A percentile compares a stretch with the other conserved stretches of the same genome.
Conservation (phyloP, 257 asterid species). For the Fraxinus quadrangulata region DNA sequence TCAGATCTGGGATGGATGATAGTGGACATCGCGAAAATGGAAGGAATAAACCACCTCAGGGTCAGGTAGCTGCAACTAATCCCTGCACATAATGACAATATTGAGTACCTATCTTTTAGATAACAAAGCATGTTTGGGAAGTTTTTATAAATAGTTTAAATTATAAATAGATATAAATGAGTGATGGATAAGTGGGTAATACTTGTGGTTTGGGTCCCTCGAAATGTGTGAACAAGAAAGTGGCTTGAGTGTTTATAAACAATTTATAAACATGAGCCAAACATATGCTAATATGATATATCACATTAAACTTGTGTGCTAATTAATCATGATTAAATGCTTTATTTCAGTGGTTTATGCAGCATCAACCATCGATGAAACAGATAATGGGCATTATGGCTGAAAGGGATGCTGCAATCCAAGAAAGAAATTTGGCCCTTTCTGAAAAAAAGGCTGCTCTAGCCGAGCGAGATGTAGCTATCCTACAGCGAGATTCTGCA, state of each 20-base stretch:
- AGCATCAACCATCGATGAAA: conserved; percentile 95
- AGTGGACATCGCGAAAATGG: conserved; percentile 84
- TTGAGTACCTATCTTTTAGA: not conserved
- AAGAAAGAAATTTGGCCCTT: conserved; percentile 82
- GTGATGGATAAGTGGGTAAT: too few relatives aligned
- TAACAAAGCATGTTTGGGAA: not conserved
- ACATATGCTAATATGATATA: too few relatives aligned
- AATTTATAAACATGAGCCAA: too few relatives aligned
- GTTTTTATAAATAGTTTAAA: too few relatives aligned
- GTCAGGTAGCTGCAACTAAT: conserved; percentile 54
- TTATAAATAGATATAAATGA: too few relatives aligned
- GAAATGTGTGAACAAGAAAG: too few relatives aligned
- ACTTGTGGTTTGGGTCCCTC: too few relatives aligned
- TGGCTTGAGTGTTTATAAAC: too few relatives aligned
- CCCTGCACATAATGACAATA: not conserved
- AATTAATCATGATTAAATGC: not conserved
- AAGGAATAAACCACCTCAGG: conserved; percentile 80
- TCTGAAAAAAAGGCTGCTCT: conserved; percentile 89
- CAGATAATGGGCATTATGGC: conserved; percentile 92
- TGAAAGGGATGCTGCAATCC: conserved; percentile 95
- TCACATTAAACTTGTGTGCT: not conserved
- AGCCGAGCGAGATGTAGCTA: conserved; percentile 92
- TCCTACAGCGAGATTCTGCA: conserved; percentile 81
- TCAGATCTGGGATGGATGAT: conserved; percentile 62
- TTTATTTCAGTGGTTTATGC: conserved; percentile 84